phyloP scores from a whole-genome alignment of 768 basidiomycete species.

The Boletus subcaerulescens region DNA sequence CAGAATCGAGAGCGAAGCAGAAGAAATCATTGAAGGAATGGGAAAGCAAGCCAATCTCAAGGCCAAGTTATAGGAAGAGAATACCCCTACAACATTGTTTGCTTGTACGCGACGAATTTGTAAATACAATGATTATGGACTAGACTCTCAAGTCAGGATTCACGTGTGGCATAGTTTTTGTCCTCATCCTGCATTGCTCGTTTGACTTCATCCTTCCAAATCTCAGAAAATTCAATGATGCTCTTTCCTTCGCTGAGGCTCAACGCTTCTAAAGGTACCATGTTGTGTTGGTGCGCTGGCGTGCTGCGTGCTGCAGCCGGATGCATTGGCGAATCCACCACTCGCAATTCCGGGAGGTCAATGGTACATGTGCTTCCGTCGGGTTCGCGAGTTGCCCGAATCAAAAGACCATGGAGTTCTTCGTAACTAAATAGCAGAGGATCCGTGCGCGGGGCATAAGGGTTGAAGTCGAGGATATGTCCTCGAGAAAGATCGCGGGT shows the following conservation, averaged over 20 bases:
- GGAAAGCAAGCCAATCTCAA: slow-evolving; percentile 20
- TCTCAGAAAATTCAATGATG: slow-evolving; percentile 69
- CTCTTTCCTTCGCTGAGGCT: slow-evolving; percentile 69
- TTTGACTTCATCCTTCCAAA: slow-evolving; percentile 56
- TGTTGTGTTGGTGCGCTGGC: slow-evolving; percentile 81
- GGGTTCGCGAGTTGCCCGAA: slow-evolving; percentile 1
- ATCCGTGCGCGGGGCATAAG: slow-evolving; percentile 84
- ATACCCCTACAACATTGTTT: slow-evolving; percentile 1
- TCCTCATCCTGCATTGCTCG: slow-evolving; percentile 26
- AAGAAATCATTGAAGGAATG: slow-evolving; percentile 58
- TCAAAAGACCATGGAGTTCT: slow-evolving; percentile 52
- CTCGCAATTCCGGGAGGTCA: slow-evolving; percentile 46
- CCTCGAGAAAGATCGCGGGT: slow-evolving; percentile 74
- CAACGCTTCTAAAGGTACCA: slow-evolving; percentile 89
- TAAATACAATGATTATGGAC: not conserved
- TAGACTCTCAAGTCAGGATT: not conserved
- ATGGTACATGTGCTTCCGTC: not conserved
- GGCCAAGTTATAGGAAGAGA: slow-evolving; percentile 18
- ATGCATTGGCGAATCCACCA: slow-evolving; percentile 74
- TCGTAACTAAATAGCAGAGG: slow-evolving; percentile 81
- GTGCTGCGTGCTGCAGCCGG: slow-evolving; percentile 64
- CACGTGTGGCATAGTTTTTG: not conserved
- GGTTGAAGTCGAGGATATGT: slow-evolving; percentile 90
- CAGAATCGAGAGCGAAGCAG: slow-evolving; percentile 72
- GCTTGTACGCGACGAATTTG: not conserved